These are phyloP conservation scores for Sphaerobolus stellatus DNA, from an alignment of 1,284 basidiomycete species.

Conservation along the genomic window DNA sequence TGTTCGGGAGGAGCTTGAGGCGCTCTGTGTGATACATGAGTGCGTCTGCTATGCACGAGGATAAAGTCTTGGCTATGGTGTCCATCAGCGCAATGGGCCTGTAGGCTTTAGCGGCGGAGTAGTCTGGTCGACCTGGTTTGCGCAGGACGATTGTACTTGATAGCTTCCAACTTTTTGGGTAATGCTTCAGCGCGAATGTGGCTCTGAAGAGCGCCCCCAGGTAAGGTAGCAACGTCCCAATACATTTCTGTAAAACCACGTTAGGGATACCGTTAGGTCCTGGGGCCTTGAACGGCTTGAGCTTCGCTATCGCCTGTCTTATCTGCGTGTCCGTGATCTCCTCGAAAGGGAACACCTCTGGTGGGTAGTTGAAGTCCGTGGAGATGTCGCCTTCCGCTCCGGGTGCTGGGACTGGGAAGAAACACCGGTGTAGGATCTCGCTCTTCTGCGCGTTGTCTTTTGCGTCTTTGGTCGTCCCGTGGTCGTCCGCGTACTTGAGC, in stretches of 20 bases:
- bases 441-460: slow-evolving; percentile 41
- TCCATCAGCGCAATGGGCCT: slow-evolving; percentile 36
- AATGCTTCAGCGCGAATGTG: slow-evolving; percentile 18
- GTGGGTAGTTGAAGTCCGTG: slow-evolving; percentile 21
- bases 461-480: slow-evolving; percentile 12
- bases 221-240: slow-evolving; percentile 18
- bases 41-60: too few species aligned
- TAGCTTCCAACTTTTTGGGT: slow-evolving; percentile 18
- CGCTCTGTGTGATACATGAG: too few species aligned
- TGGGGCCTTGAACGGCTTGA: slow-evolving; percentile 31
- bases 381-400: slow-evolving; percentile 3
- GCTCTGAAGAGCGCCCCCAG: slow-evolving; percentile 27
- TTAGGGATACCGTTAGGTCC: slow-evolving; percentile 34
- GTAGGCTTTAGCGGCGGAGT: slow-evolving; percentile 28
- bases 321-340: slow-evolving; percentile 22
- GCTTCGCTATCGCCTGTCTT: slow-evolving; percentile 11
- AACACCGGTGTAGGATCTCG: slow-evolving; percentile 45
- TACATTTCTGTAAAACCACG: slow-evolving; percentile 24
- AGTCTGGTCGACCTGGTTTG: too few species aligned
- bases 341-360: slow-evolving; percentile 15
- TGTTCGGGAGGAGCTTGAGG: too few species aligned
- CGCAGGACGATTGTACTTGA: slow-evolving; percentile 24
- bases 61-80: slow-evolving; percentile 26
- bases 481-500: slow-evolving; percentile 5
- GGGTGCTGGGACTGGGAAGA: slow-evolving; percentile 18